Conservation (phyloP, 352 stramenopile genomes). For the Phytophthora pini region DNA sequence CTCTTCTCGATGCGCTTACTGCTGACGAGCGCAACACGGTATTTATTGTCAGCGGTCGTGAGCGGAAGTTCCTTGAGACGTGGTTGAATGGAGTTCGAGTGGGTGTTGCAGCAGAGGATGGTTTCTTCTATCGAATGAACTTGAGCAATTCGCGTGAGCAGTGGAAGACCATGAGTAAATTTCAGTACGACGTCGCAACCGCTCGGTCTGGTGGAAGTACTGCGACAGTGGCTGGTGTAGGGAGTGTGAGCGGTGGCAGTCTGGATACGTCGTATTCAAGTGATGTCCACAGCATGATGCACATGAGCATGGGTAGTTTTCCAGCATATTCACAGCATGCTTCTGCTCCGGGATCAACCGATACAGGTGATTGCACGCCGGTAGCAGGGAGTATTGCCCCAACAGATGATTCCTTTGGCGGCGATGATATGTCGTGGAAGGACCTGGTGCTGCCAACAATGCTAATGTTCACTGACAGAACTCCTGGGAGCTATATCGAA, state of each 20-base stretch:
- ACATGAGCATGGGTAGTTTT: constrained; percentile 59
- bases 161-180: constrained; percentile 89
- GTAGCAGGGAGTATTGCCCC: constrained; percentile 33
- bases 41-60: constrained; percentile 77
- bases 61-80: constrained; percentile 91
- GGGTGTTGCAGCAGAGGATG: constrained; percentile 77
- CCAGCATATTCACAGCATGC: constrained; percentile 45
- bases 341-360: constrained; percentile 22
- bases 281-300: constrained; percentile 42
- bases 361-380: constrained; percentile 29
- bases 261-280: constrained; percentile 46
- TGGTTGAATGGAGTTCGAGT: constrained; percentile 83
- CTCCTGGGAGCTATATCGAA: constrained; percentile 83
- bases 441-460: constrained; percentile 81
- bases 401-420: constrained; percentile 58
- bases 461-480: constrained; percentile 79
- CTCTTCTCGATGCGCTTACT: constrained; percentile 71
- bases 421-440: constrained; percentile 80
- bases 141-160: constrained; percentile 69
- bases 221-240: constrained; percentile 23
- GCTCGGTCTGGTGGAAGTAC: constrained; percentile 41
- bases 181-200: constrained; percentile 70
- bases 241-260: constrained; percentile 31
- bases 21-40: constrained; percentile 76
- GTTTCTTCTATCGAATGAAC: constrained; percentile 86